Percentiles rank a stretch among this genome's conserved stretches.
phyloP scores from a whole-genome alignment of 331 rosid genomes.

The Malus hybrid region DNA sequence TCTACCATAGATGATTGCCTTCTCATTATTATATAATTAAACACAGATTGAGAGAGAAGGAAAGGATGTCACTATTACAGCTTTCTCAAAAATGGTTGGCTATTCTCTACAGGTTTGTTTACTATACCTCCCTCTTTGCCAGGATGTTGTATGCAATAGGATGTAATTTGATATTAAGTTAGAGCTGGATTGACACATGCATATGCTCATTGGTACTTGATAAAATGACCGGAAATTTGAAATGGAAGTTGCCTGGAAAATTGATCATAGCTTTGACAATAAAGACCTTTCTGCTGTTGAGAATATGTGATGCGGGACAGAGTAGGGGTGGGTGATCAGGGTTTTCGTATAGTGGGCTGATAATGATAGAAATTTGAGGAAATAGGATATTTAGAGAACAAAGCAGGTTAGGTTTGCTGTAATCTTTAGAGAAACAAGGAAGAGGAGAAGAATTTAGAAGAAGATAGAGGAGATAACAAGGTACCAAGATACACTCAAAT shows the following conservation, averaged over 20 bases:
- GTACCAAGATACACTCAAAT: no score
- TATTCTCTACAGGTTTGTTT: slow-evolving; percentile 78
- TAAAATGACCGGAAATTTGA: not conserved
- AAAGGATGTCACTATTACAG: slow-evolving; percentile 93
- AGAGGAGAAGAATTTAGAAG: no score
- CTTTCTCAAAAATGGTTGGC: slow-evolving; percentile 97
- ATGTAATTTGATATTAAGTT: not conserved
- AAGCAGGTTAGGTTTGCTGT: no score
- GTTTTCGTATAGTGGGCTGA: no score
- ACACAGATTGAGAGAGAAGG: slow-evolving; percentile 94
- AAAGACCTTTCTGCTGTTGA: not conserved
- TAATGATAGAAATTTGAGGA: no score
- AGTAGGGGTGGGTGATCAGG: no score
- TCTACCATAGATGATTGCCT: not conserved
- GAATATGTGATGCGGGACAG: not conserved
- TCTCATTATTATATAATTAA: not conserved
- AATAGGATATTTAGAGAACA: no score
- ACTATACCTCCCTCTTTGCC: slow-evolving; percentile 8
- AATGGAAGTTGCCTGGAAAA: not conserved
- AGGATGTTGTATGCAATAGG: not conserved
- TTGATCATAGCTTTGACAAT: not conserved
- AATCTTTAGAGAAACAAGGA: no score
- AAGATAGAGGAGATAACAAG: no score
- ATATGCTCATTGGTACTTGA: not conserved
- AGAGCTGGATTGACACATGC: not conserved